Evolutionary conservation across 441 rosid genomes (phyloP).

Genomic region (Populus hybrid): DNA sequence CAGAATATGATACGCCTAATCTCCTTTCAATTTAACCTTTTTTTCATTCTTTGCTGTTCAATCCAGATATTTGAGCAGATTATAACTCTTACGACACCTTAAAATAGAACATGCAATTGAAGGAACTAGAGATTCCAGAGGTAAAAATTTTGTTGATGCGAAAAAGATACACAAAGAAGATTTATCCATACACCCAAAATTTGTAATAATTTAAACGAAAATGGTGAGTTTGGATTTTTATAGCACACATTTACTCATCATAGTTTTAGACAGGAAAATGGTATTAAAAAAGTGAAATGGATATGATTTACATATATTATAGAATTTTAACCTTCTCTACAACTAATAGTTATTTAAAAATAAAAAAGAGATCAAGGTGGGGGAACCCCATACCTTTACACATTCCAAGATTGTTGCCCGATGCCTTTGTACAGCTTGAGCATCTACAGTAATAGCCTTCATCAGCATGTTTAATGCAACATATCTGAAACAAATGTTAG

Average conservation of each 20-base stretch:
- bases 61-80: neutral
- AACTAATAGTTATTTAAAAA: neutral
- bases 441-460: slow-evolving; percentile 90
- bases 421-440: slow-evolving; percentile 99
- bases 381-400: slow-evolving; percentile 63
- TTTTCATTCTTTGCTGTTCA: neutral
- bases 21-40: neutral
- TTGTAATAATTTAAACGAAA: neutral
- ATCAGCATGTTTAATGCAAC: slow-evolving; percentile 98
- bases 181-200: neutral
- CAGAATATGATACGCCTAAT: neutral
- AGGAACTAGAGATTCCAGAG: neutral
- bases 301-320: neutral
- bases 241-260: neutral
- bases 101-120: neutral
- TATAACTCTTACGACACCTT: neutral
- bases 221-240: neutral
- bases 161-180: neutral
- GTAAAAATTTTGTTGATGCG: neutral
- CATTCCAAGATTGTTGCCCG: slow-evolving; percentile 96
- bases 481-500: slow-evolving; percentile 49
- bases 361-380: neutral
- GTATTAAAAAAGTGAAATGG: neutral
- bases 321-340: neutral
- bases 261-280: neutral